Evolutionary conservation across 2,329 filamentous ascomycete species (phyloP).

Genomic region (Verticillium dahliae): DNA sequence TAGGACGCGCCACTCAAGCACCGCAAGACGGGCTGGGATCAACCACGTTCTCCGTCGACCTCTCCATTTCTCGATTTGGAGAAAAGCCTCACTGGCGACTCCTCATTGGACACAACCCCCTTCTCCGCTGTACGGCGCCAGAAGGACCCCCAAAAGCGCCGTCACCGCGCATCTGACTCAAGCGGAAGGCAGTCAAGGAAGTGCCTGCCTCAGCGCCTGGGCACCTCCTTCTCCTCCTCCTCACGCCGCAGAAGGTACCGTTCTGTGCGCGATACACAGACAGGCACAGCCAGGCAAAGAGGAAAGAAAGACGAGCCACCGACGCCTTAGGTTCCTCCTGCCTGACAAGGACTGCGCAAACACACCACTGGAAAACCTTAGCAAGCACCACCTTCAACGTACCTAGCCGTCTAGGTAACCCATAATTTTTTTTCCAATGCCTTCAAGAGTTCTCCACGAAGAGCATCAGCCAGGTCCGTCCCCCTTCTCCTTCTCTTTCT

Average conservation of each 20-base stretch:
- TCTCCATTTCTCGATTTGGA: neutral
- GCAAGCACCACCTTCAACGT: neutral
- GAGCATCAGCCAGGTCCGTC: neutral
- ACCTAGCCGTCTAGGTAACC: neutral
- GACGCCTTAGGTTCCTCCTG: neutral
- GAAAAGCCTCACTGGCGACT: neutral
- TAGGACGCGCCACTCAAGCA: neutral
- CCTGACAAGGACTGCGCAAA: neutral
- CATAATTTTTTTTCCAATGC: neutral
- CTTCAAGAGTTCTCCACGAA: neutral
- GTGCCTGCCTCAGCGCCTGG: neutral
- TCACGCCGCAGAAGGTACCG: too few species aligned
- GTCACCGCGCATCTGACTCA: neutral
- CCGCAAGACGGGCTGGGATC: neutral
- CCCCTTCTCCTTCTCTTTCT: neutral
- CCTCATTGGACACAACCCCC: neutral
- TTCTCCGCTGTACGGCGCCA: neutral
- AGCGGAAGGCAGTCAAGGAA: neutral
- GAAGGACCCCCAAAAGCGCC: neutral
- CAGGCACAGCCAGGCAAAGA: neutral
- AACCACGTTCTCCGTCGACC: neutral
- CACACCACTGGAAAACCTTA: neutral
- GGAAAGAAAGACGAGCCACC: neutral
- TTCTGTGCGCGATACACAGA: neutral
- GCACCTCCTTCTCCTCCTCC: neutral